Evolutionary conservation across 306 rosid species (phyloP), one percentile per base, ranked within the genome.

Genomic region (Amphicarpaea edgeworthii): DNA sequence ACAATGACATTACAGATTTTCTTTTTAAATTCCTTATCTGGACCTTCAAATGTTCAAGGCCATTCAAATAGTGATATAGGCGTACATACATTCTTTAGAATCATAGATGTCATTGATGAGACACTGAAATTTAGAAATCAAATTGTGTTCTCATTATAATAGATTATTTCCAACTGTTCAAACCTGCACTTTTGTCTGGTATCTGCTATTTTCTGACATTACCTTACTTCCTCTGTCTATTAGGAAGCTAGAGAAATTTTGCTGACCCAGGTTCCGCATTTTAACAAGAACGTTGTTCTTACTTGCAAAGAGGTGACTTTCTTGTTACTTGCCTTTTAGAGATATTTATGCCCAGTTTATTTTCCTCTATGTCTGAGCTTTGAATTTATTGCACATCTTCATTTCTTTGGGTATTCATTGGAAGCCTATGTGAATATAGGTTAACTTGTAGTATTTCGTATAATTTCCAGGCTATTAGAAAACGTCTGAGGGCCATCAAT

Each of bases 221-320:
- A 64, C 55, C 58, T 67, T 77, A 65, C 82, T 30, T 81, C 73
- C 42, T 85, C 74, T 67, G 57, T 85, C 60, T 80, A 64, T 40
- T 85, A 95, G 99, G 99, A 95, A 78, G 68, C 96, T 72, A 89
- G 87, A 89, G 99, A 95, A 85, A 83, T 86, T 85, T 77, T 87
- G 42, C 57, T 86, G 80, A 83, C 88, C 62, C 92, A 90, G 83
- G 92, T 79, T 84, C 88, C 69, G 72, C 61, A 21, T 49, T 86
- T 95, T 73, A 53, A 49, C 84, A 92, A 89, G 87, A 57, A 79
- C 55, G 45, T 78, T 78, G 87, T 92, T 77, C 21, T 83, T 77
- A 86, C 79, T 77, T 95, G 97, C 89, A 95, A 85, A 87, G 97
- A 95, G 88, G 99, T 95, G 85, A 75, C 78, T 85, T 62, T 28